Conservation (phyloP, 1,139 yeast species). For the Entelexis paramagnoliae region DNA sequence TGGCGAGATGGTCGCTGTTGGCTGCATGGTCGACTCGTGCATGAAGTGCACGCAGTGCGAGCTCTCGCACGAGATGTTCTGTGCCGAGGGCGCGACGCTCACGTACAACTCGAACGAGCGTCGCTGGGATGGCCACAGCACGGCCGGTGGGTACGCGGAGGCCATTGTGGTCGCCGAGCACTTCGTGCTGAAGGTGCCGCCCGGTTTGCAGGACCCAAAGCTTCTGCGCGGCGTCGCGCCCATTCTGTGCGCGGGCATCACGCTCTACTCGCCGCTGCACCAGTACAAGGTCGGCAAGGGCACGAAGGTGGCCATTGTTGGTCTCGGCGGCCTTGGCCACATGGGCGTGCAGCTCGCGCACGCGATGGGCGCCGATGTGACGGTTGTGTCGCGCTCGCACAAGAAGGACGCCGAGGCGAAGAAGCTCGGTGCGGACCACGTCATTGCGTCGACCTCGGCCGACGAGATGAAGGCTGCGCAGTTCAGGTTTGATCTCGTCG, state of each 20-base stretch:
- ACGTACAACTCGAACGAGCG: conserved; percentile 16
- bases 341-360: conserved; percentile 45
- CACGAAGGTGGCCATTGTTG: conserved; percentile 42
- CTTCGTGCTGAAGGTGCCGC: conserved; percentile 48
- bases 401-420: conserved; percentile 22
- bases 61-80: conserved; percentile 15
- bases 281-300: conserved; percentile 44
- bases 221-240: conserved; percentile 46
- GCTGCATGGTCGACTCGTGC: conserved; percentile 46
- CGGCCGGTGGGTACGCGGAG: conserved; percentile 55
- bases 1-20: conserved; percentile 56
- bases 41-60: conserved; percentile 41
- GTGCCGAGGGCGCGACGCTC: conserved; percentile 9
- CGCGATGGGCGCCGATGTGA: conserved; percentile 30
- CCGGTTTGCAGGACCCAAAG: conserved; percentile 31
- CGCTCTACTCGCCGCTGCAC: conserved; percentile 48
- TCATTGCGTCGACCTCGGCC: conserved; percentile 15
- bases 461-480: conserved; percentile 22
- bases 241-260: conserved; percentile 57
- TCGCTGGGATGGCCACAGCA: conserved; percentile 21
- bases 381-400: conserved; percentile 21
- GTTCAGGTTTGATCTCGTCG: conserved; percentile 26
- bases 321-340: conserved; percentile 46
- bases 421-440: conserved; percentile 19
- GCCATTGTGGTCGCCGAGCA: conserved; percentile 46